A percentile compares a stretch with the other conserved stretches of the same genome.
Evolutionary conservation across 257 asterid genomes (phyloP).

Genomic region (Plectranthus barbatus): DNA sequence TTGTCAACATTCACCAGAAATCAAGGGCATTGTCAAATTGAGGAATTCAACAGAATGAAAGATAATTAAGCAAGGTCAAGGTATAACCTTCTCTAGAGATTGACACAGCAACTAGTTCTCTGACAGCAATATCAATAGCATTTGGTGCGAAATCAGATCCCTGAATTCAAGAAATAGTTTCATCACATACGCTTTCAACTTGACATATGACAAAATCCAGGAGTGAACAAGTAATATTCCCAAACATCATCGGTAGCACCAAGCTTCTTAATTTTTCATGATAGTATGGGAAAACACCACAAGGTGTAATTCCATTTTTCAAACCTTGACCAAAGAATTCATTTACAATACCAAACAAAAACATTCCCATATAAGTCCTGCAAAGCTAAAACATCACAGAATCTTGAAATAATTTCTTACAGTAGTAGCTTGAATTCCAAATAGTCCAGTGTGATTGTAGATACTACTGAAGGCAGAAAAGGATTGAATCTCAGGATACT

Average conservation of each 20-base stretch:
- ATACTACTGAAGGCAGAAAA: constrained; percentile 78
- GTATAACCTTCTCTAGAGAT: constrained; percentile 54
- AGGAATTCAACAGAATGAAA: constrained; percentile 12
- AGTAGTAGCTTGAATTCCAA: constrained; percentile 84
- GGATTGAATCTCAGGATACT: constrained; percentile 69
- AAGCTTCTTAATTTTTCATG: neutral
- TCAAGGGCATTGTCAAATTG: neutral
- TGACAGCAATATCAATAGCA: constrained; percentile 62
- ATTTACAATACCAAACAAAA: neutral
- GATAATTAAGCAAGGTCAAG: neutral
- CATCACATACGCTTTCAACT: neutral
- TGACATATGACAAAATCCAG: neutral
- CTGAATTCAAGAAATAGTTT: constrained; percentile 29
- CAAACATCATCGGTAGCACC: neutral
- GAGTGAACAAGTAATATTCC: neutral
- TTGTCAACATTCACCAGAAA: neutral
- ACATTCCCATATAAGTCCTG: constrained; percentile 6
- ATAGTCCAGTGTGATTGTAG: constrained; percentile 64
- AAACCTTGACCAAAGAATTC: neutral
- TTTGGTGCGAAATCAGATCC: constrained; percentile 57
- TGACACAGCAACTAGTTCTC: constrained; percentile 63
- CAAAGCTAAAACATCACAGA: neutral
- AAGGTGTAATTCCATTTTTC: neutral
- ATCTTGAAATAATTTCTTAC: constrained; percentile 35
- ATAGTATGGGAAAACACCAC: neutral